Conservation (phyloP, 2,329 filamentous ascomycete genomes). For the Aspergillus arachidicola region DNA sequence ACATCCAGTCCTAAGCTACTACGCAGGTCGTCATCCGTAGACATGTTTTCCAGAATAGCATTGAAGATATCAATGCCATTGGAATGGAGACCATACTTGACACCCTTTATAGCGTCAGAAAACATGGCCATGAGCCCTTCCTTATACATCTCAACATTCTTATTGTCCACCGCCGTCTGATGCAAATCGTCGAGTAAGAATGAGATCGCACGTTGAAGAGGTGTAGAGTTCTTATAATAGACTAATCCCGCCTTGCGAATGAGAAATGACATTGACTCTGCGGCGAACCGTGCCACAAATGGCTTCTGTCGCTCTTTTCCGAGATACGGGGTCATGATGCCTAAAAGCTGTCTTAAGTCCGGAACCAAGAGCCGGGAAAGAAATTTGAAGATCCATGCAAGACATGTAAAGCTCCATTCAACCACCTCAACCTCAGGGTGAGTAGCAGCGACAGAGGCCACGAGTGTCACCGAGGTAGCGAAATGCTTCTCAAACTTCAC, state of each 20-base stretch:
- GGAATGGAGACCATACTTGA: constrained; percentile 61
- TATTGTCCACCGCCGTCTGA: constrained; percentile 33
- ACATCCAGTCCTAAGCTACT: constrained; percentile 57
- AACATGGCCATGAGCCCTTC: constrained; percentile 92
- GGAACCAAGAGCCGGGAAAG: constrained; percentile 83
- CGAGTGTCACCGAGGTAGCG: constrained; percentile 69
- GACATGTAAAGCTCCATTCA: constrained; percentile 93
- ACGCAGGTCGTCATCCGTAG: constrained; percentile 31
- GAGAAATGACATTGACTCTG: constrained; percentile 92
- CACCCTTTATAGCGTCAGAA: constrained; percentile 73
- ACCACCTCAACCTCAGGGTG: constrained; percentile 84
- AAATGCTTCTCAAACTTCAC: constrained; percentile 88
- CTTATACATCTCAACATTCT: constrained; percentile 64
- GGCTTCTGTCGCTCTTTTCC: constrained; percentile 80
- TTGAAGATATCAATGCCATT: constrained; percentile 57
- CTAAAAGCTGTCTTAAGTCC: constrained; percentile 80
- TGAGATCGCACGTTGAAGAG: constrained; percentile 70
- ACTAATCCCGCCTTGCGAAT: constrained; percentile 82
- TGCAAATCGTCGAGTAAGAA: constrained; percentile 72
- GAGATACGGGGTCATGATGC: constrained; percentile 79
- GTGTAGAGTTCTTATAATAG: constrained; percentile 70
- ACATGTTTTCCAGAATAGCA: constrained; percentile 49
- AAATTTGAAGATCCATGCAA: constrained; percentile 98
- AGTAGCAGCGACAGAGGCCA: constrained; percentile 76
- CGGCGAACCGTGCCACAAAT: constrained; percentile 88